Percentiles rank a stretch among this genome's conserved stretches.
Conservation (phyloP, 257 asterid genomes). For the Jasminum sambac region DNA sequence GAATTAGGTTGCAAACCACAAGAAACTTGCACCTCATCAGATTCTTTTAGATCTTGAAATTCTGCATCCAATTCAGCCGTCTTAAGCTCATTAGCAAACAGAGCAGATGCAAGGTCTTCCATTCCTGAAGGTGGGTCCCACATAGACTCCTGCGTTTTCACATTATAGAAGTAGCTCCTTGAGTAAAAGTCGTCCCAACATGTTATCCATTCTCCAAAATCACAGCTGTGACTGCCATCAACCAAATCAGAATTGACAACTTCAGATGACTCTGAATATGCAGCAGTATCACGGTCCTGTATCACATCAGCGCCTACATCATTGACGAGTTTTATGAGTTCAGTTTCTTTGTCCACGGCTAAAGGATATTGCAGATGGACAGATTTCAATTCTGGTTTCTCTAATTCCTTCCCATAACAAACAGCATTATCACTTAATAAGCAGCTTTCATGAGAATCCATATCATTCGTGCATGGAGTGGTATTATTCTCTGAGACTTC, state of each 20-base stretch:
- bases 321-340: slow-evolving; percentile 19
- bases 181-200: slow-evolving; percentile 68
- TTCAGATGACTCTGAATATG: slow-evolving; percentile 26
- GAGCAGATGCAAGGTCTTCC: slow-evolving; percentile 40
- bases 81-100: slow-evolving; percentile 25
- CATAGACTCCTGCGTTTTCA: slow-evolving; percentile 56
- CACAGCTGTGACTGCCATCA: slow-evolving; percentile 24
- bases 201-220: slow-evolving; percentile 51
- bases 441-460: slow-evolving; percentile 38
- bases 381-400: slow-evolving; percentile 26
- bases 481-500: slow-evolving; percentile 21
- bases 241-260: slow-evolving; percentile 16
- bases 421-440: slow-evolving; percentile 33
- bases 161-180: slow-evolving; percentile 64
- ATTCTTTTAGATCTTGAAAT: slow-evolving; percentile 22
- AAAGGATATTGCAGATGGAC: slow-evolving; percentile 25
- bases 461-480: slow-evolving; percentile 22
- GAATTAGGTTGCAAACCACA: slow-evolving; percentile 28
- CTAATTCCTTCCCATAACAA: slow-evolving; percentile 24
- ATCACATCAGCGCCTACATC: slow-evolving; percentile 27
- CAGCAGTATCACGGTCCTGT: slow-evolving; percentile 27
- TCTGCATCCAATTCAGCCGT: slow-evolving; percentile 26
- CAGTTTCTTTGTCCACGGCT: slow-evolving; percentile 32
- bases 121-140: slow-evolving; percentile 84
- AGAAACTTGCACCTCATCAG: slow-evolving; percentile 35